phyloP scores from a whole-genome alignment of 306 rosid species.

The Vicia sativa region DNA sequence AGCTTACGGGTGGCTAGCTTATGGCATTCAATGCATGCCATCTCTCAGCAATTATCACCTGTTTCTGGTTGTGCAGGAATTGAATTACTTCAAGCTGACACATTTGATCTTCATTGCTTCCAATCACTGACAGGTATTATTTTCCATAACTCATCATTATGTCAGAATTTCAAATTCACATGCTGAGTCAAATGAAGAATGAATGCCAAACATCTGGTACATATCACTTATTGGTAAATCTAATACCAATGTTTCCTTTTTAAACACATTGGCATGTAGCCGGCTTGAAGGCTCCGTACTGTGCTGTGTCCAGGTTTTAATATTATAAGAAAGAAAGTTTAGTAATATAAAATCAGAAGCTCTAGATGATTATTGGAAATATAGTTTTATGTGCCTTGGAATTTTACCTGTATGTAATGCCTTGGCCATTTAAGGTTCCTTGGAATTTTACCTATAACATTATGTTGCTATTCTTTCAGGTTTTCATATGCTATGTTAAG shows the following conservation, averaged over 20 bases:
- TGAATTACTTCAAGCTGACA: slow-evolving; percentile 91
- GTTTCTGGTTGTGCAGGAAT: slow-evolving; percentile 74
- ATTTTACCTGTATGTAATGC: not conserved
- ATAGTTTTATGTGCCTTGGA: not conserved
- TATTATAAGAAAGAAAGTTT: not conserved
- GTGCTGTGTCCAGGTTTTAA: not conserved
- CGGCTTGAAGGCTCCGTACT: not conserved
- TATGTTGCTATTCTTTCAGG: not conserved
- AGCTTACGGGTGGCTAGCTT: slow-evolving; percentile 90
- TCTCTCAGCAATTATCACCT: slow-evolving; percentile 87
- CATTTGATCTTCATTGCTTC: slow-evolving; percentile 95
- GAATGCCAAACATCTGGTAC: slow-evolving; percentile 5
- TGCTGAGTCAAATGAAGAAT: not conserved
- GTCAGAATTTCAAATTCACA: slow-evolving; percentile 3
- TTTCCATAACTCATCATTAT: not conserved
- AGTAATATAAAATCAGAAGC: slow-evolving; percentile 3
- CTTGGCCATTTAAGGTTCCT: not conserved
- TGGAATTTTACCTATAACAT: not conserved
- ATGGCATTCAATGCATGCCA: slow-evolving; percentile 98
- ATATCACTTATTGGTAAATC: not conserved
- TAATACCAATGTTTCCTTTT: not conserved
- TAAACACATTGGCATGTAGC: not conserved
- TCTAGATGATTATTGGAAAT: not conserved
- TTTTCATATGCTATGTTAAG: not conserved
- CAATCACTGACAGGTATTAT: slow-evolving; percentile 76